Base-by-base conservation (phyloP, 2,329 filamentous ascomycete genomes). In the Fonsecaea multimorphosa region DNA sequence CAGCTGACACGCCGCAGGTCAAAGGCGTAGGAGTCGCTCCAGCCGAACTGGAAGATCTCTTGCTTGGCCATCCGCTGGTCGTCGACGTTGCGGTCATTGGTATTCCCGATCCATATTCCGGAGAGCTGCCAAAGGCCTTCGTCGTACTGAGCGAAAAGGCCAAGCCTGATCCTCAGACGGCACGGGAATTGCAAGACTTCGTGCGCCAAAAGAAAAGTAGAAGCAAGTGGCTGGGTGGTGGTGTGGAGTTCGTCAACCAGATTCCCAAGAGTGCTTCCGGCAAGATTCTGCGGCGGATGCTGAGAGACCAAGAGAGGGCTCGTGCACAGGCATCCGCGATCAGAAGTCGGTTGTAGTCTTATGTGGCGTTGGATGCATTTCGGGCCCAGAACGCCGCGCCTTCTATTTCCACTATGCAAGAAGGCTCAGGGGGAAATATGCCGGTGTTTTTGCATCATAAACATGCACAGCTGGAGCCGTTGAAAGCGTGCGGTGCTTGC, bases 131-230 rank as follows among this genome's bases (percentile, higher is more conserved):
- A 0, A 85, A 86, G 73, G 86, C 85, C 0, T 89, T 82, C 72
- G 78, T 88, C 0, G 84, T 87, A 9, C 73, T 79, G 38, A 40
- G 7, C 65, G 62, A 2, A 46, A 40, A 7, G 46, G 64, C 3
- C 68, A 68, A 71, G 73, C 11, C 53, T 73, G 57, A 36, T 11
- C 9, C 46, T 16, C 58, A 36, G 40, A 32, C 72, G 75, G 36
- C 71, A 69, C 61, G 68, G 78, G 7, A 81, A 81, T 1, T 73
- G 74, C 83, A 91, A 46, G 77, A 82, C 52, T 87, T 87, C 74
- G 87, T 92, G 3, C 82, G 85, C 73, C 82, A 86, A 55, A 87
- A 87, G 76, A 89, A 91, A 75, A 87, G 89, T 1, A 81, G 85
- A 29, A 73, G 78, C 53, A 79, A 79, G 67, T 78, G 77, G 77